A percentile compares a stretch with the other conserved stretches of the same genome.
These are phyloP conservation scores for Tirmania nivea DNA, from an alignment of 495 filamentous ascomycete genomes.

Conservation along the genomic window DNA sequence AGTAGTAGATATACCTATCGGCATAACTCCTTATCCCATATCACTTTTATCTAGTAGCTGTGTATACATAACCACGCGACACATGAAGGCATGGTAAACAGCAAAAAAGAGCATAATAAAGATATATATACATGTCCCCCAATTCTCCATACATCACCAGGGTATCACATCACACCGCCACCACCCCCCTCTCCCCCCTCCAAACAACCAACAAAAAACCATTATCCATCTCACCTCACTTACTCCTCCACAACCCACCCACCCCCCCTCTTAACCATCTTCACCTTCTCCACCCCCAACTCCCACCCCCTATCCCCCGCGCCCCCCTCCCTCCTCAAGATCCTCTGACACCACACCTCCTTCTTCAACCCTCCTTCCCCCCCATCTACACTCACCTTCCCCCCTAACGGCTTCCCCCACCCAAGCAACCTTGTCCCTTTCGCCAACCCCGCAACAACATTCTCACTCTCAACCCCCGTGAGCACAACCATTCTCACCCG, in stretches of 20 bases:
- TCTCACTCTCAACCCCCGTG: constrained; percentile 42
- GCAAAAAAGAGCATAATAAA: no score
- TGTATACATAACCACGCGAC: no score
- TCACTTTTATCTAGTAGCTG: no score
- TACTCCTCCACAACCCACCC: constrained; percentile 58
- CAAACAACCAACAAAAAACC: no score
- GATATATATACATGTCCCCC: no score
- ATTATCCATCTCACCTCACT: not conserved
- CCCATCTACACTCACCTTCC: constrained; percentile 29
- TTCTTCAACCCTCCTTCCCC: constrained; percentile 34
- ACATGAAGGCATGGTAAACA: no score
- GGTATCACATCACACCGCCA: no score
- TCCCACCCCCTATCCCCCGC: constrained; percentile 56
- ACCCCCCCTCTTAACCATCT: constrained; percentile 48
- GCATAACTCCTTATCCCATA: no score
- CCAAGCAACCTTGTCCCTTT: constrained; percentile 66
- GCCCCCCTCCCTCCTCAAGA: constrained; percentile 51
- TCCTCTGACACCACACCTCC: constrained; percentile 40
- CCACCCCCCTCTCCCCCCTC: no score
- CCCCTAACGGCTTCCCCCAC: constrained; percentile 80
- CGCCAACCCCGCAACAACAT: constrained; percentile 57
- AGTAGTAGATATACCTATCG: no score
- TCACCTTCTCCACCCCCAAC: constrained; percentile 57
- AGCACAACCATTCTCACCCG: constrained; percentile 66
- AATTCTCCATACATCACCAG: no score